A percentile compares a stretch with the other conserved stretches of the same genome.
These are phyloP conservation scores for Phallus indusiatus DNA, from an alignment of 768 basidiomycete species.

Conservation along the genomic window DNA sequence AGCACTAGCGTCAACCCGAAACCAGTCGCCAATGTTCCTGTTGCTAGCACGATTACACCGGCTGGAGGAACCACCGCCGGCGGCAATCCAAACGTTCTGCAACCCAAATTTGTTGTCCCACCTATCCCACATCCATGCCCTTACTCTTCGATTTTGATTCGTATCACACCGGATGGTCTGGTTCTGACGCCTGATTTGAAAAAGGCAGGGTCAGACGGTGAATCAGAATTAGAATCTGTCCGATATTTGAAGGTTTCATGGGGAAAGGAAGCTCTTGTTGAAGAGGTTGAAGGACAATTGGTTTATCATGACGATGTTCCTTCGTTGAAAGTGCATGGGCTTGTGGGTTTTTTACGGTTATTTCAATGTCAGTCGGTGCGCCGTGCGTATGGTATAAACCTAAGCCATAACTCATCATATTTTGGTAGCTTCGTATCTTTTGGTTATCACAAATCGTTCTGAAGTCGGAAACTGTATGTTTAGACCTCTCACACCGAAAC, in stretches of 20 bases:
- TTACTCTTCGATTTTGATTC: constrained; percentile 55
- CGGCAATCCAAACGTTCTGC: constrained; percentile 25
- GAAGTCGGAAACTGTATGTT: constrained; percentile 60
- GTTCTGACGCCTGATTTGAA: constrained; percentile 46
- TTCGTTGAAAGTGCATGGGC: constrained; percentile 58
- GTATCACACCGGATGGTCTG: constrained; percentile 53
- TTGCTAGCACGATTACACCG: not conserved
- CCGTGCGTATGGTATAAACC: constrained; percentile 10
- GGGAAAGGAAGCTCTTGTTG: constrained; percentile 47
- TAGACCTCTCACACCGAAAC: not conserved
- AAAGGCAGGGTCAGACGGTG: not conserved
- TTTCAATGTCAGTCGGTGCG: constrained; percentile 47
- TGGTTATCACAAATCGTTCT: constrained; percentile 57
- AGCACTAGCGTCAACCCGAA: too few species aligned
- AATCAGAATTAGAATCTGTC: constrained; percentile 13
- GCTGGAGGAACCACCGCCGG: not conserved
- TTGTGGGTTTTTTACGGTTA: constrained; percentile 64
- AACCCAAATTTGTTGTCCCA: constrained; percentile 55
- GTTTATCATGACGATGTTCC: constrained; percentile 42
- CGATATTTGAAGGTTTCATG: constrained; percentile 47
- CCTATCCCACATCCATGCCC: constrained; percentile 70
- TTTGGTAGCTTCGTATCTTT: constrained; percentile 58
- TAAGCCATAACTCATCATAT: constrained; percentile 1
- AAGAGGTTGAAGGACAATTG: constrained; percentile 31
- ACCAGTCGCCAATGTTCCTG: not conserved